Percentiles rank a stretch among this genome's conserved stretches.
Evolutionary conservation across 2,329 filamentous ascomycete genomes (phyloP).

Genomic region (Tympanopsis confertula): DNA sequence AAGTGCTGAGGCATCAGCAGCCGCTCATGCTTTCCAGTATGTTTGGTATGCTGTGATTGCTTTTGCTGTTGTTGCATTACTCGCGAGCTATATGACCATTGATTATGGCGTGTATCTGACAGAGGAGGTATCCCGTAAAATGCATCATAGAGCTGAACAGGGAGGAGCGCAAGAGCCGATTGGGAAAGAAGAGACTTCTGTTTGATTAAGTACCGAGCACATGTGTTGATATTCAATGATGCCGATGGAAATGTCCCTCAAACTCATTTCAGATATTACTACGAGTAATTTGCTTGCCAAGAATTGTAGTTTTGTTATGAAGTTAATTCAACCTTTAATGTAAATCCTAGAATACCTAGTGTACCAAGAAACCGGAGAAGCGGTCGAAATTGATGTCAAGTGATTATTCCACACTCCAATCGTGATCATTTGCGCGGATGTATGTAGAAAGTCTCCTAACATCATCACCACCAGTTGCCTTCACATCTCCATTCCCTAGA

Average conservation of each 20-base stretch:
- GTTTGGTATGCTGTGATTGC: not conserved
- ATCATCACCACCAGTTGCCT: conserved; percentile 25
- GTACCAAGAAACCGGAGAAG: not conserved
- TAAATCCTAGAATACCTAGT: no score
- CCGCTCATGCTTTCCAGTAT: conserved; percentile 25
- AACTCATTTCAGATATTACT: no score
- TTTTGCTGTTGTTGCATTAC: not conserved
- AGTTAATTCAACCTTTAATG: no score
- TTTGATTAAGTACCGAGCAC: no score
- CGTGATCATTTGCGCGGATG: conserved; percentile 27
- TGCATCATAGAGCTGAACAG: no score
- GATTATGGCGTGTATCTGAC: not conserved
- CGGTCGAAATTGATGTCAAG: conserved; percentile 2
- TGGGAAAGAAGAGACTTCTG: no score
- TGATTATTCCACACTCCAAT: conserved; percentile 28
- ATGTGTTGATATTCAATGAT: no score
- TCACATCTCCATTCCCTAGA: conserved; percentile 28
- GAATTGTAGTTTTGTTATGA: no score
- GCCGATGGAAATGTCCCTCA: no score
- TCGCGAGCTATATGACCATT: not conserved
- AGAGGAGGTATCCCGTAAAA: not conserved
- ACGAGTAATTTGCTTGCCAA: no score
- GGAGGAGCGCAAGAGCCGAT: no score
- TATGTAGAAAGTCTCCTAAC: conserved; percentile 28
- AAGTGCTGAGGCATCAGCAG: conserved; percentile 23